Base-by-base conservation (phyloP, 2,329 filamentous ascomycete genomes). In the Phialophora verrucosa region DNA sequence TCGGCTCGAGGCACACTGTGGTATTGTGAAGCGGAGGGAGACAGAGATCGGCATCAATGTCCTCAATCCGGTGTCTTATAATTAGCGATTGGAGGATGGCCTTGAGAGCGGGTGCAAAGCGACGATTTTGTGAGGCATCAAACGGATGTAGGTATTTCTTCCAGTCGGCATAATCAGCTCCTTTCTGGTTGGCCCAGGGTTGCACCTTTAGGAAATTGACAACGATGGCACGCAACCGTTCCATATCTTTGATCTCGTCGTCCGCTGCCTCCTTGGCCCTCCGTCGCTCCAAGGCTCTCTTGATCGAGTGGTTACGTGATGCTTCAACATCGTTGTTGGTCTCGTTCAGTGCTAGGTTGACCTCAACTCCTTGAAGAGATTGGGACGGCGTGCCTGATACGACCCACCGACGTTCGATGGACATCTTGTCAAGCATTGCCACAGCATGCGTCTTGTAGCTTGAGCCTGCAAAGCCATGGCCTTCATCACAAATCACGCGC, bases 401-500 rank as follows among this genome's bases (percentile, higher is more conserved):
- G 3, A 96, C 87, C 94, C 94, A 97, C 10, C 91, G 87, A 20
- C 91, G 86, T 55, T 92, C 89, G 17, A 92, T 76, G 53, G 78
- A 77, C 27, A 89, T 81, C 59, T 83, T 79, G 42, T 84, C 78
- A 4, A 87, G 79, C 8, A 88, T 80, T 17, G 83, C 75, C 4
- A 85, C 81, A 35, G 87, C 85, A 54, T 82, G 84, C 1, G 87
- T 92, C 71, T 83, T 87, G 59, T 81, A 82, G 10, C 81, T 80
- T 5, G 85, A 86, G 44, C 91, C 90, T 0, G 92, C 91, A 65
- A 97, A 88, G 66, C 86, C 90, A 75, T 97, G 93, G 0, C 94
- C 94, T 82, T 97, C 94, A 70, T 98, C 94, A 20, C 96, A 90
- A 54, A 98, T 93, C 55, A 96, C 89, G 1, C 94, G 85, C 73